Conservation (phyloP, 768 basidiomycete species). For the Harrya chromipes region DNA sequence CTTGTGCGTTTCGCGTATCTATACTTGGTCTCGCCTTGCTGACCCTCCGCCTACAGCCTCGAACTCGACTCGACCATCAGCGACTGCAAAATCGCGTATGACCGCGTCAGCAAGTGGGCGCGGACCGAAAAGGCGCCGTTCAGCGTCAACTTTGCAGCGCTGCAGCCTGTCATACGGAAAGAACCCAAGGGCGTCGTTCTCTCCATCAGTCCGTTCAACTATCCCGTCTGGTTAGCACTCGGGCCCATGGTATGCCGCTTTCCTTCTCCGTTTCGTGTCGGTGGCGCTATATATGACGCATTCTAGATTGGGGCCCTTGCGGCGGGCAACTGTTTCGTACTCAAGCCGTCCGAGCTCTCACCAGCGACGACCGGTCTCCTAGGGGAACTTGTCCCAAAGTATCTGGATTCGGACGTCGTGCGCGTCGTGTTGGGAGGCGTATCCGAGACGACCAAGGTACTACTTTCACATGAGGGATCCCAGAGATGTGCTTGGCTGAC, state of each 20-base stretch:
- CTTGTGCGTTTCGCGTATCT: constrained; percentile 40
- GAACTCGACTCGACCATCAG: constrained; percentile 55
- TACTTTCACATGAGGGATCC: background rate
- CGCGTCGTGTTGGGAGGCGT: constrained; percentile 67
- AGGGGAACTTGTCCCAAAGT: constrained; percentile 67
- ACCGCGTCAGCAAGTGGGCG: constrained; percentile 72
- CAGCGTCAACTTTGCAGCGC: constrained; percentile 50
- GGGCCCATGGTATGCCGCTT: constrained; percentile 49
- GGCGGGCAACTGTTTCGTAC: constrained; percentile 65
- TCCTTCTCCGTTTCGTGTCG: background rate
- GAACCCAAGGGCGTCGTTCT: constrained; percentile 76
- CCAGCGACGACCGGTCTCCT: constrained; percentile 55
- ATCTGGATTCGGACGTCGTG: constrained; percentile 66
- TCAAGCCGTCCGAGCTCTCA: constrained; percentile 77
- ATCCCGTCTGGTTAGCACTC: constrained; percentile 59
- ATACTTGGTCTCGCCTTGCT: background rate
- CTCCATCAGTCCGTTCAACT: constrained; percentile 74
- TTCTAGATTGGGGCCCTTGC: constrained; percentile 64
- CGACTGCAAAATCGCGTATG: constrained; percentile 55
- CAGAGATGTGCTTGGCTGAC: background rate
- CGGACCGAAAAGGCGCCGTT: constrained; percentile 59
- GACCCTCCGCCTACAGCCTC: constrained; percentile 39
- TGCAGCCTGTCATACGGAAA: constrained; percentile 65
- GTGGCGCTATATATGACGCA: background rate
- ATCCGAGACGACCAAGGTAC: constrained; percentile 57